Percentiles rank a stretch among this genome's conserved stretches.
phyloP scores from a whole-genome alignment of 768 basidiomycete genomes.

The Sarcomyxa edulis region DNA sequence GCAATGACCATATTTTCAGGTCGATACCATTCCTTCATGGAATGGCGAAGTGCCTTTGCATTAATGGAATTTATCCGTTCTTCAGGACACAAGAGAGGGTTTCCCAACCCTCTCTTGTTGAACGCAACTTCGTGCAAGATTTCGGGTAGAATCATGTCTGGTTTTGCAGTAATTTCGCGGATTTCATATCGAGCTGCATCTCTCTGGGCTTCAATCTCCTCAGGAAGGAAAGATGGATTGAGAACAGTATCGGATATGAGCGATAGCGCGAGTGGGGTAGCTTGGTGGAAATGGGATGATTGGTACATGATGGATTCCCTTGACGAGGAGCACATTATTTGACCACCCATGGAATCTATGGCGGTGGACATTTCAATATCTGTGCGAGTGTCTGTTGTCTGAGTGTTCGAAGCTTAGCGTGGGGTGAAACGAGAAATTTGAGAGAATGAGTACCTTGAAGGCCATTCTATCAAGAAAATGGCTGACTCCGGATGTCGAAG shows the following conservation, averaged over 20 bases:
- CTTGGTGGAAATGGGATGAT: conserved; percentile 86
- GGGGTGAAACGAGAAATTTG: conserved; percentile 1
- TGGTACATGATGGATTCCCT: conserved; percentile 98
- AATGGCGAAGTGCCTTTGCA: conserved; percentile 51
- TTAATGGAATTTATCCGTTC: conserved; percentile 72
- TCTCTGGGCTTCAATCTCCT: conserved; percentile 79
- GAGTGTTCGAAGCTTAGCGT: too few relatives aligned
- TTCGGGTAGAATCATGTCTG: conserved; percentile 92
- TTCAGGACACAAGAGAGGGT: conserved; percentile 83
- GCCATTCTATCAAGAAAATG: conserved; percentile 96
- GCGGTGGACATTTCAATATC: conserved; percentile 75
- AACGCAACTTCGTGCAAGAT: conserved; percentile 86
- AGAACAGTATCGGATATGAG: conserved; percentile 90
- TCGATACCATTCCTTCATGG: conserved; percentile 77
- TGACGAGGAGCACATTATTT: conserved; percentile 87
- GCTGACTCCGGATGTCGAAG: conserved; percentile 69
- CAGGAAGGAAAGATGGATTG: conserved; percentile 65
- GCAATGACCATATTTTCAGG: conserved; percentile 96
- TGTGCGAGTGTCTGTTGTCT: conserved; percentile 74
- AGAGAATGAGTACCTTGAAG: conserved; percentile 68
- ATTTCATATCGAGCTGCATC: conserved; percentile 90
- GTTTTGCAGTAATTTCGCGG: conserved; percentile 81
- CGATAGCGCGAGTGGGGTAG: conserved; percentile 76
- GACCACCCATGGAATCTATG: conserved; percentile 82
- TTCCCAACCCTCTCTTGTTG: conserved; percentile 73